Evolutionary conservation across 495 filamentous ascomycete genomes (phyloP).

Genomic region (Xylaria palmicola): DNA sequence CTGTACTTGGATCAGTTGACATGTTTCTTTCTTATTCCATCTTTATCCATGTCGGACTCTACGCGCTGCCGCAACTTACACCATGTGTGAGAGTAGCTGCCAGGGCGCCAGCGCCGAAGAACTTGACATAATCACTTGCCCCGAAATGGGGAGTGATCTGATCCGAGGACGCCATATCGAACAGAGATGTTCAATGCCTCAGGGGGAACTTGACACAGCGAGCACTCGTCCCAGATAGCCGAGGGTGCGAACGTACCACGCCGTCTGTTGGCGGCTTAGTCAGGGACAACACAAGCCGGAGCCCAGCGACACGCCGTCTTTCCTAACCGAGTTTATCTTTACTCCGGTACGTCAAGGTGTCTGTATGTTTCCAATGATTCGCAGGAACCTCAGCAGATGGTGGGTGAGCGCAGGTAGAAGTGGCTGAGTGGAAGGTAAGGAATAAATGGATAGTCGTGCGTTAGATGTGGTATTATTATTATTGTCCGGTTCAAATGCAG

Average conservation of each 20-base stretch:
- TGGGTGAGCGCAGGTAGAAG: no score
- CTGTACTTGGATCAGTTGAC: conserved; percentile 34
- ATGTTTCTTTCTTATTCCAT: not conserved
- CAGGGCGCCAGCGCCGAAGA: conserved; percentile 80
- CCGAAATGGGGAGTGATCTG: conserved; percentile 28
- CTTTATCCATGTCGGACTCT: conserved; percentile 59
- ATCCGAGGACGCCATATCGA: conserved; percentile 19
- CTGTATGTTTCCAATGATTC: no score
- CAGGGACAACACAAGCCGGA: not conserved
- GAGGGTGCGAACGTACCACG: no score
- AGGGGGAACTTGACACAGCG: not conserved
- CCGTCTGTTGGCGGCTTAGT: conserved; percentile 10
- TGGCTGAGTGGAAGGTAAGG: no score
- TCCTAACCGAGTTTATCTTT: no score
- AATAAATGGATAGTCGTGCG: not conserved
- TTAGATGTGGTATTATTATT: not conserved
- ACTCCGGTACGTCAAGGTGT: no score
- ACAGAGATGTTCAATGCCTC: not conserved
- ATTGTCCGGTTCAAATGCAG: not conserved
- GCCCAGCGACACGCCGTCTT: not conserved
- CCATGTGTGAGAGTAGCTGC: conserved; percentile 86
- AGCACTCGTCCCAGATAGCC: no score
- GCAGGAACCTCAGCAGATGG: not conserved
- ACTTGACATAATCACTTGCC: conserved; percentile 56
- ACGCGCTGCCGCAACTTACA: conserved; percentile 60